A percentile compares a stretch with the other conserved stretches of the same genome.
phyloP scores from a whole-genome alignment of 768 basidiomycete genomes.

The Gelatoporia subvermispora region DNA sequence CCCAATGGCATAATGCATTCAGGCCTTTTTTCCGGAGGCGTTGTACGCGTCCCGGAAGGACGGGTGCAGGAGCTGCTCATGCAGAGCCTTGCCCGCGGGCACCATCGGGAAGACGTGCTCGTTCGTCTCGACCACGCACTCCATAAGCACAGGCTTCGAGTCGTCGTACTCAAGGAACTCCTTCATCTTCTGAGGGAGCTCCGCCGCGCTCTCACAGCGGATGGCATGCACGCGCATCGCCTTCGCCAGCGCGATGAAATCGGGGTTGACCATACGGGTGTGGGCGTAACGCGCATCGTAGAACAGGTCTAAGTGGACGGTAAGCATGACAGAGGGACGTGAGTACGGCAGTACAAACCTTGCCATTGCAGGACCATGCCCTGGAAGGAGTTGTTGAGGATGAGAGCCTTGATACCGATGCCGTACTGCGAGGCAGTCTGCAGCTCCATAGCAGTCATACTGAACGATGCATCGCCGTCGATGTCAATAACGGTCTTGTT shows the following conservation, averaged over 20 bases:
- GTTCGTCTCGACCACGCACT: constrained; percentile 78
- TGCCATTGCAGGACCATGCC: constrained; percentile 99
- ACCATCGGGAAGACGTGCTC: constrained; percentile 95
- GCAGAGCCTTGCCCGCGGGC: constrained; percentile 89
- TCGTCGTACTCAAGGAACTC: constrained; percentile 96
- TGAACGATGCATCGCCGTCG: constrained; percentile 97
- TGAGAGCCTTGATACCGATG: constrained; percentile 92
- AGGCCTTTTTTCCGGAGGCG: constrained; percentile 13
- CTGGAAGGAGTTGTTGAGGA: constrained; percentile 96
- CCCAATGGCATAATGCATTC: not conserved
- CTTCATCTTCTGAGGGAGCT: constrained; percentile 94
- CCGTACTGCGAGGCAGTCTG: constrained; percentile 86
- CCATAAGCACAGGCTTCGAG: constrained; percentile 82
- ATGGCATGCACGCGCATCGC: constrained; percentile 94
- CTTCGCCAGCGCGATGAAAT: constrained; percentile 85
- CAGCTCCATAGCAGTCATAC: constrained; percentile 99
- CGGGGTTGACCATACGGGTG: constrained; percentile 92
- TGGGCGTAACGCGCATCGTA: constrained; percentile 97
- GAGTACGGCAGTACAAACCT: constrained; percentile 42
- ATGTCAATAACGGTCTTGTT: constrained; percentile 93
- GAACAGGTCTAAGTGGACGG: constrained; percentile 65
- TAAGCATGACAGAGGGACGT: not conserved
- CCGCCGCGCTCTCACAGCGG: constrained; percentile 60
- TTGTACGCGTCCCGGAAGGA: constrained; percentile 21
- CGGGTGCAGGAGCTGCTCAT: constrained; percentile 79